phyloP scores from a whole-genome alignment of 2,329 filamentous ascomycete genomes.

The Sporothrix pseudoabietina region DNA sequence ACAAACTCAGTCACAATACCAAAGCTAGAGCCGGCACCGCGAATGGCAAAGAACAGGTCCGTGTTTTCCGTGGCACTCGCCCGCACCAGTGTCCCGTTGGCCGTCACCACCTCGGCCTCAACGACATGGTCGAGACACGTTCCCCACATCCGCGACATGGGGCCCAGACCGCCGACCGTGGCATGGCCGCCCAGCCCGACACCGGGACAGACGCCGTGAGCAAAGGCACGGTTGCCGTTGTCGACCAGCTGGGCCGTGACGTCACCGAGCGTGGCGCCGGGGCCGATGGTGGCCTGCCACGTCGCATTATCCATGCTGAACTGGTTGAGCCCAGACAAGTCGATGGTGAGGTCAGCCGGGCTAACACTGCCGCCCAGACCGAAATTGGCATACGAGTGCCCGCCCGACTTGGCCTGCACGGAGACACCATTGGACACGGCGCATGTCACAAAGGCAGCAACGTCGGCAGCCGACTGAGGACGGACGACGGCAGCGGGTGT shows the following conservation, averaged over 20 bases:
- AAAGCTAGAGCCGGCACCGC: slow-evolving; percentile 59
- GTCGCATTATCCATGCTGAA: slow-evolving; percentile 56
- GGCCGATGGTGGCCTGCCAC: slow-evolving; percentile 58
- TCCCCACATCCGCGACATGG: slow-evolving; percentile 63
- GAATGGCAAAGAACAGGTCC: slow-evolving; percentile 59
- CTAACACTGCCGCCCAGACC: slow-evolving; percentile 53
- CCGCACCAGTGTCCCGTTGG: slow-evolving; percentile 54
- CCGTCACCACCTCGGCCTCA: slow-evolving; percentile 59
- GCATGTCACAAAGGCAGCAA: slow-evolving; percentile 61
- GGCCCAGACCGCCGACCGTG: slow-evolving; percentile 57
- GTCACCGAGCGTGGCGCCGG: slow-evolving; percentile 55
- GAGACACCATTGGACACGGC: slow-evolving; percentile 53
- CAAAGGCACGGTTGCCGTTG: slow-evolving; percentile 58
- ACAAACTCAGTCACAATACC: slow-evolving; percentile 61
- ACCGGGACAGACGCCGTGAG: slow-evolving; percentile 61
- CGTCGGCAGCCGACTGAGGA: slow-evolving; percentile 55
- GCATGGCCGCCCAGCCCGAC: slow-evolving; percentile 63
- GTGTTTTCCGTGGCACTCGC: slow-evolving; percentile 52
- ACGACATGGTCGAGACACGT: slow-evolving; percentile 57
- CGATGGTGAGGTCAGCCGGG: slow-evolving; percentile 56
- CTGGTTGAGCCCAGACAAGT: slow-evolving; percentile 55
- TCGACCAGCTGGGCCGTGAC: slow-evolving; percentile 54
- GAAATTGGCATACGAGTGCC: slow-evolving; percentile 60
- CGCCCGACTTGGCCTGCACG: slow-evolving; percentile 65
- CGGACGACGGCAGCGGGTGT: slow-evolving; percentile 59